Evolutionary conservation across 2,329 filamentous ascomycete species (phyloP).

Genomic region (Epichloe scottii): DNA sequence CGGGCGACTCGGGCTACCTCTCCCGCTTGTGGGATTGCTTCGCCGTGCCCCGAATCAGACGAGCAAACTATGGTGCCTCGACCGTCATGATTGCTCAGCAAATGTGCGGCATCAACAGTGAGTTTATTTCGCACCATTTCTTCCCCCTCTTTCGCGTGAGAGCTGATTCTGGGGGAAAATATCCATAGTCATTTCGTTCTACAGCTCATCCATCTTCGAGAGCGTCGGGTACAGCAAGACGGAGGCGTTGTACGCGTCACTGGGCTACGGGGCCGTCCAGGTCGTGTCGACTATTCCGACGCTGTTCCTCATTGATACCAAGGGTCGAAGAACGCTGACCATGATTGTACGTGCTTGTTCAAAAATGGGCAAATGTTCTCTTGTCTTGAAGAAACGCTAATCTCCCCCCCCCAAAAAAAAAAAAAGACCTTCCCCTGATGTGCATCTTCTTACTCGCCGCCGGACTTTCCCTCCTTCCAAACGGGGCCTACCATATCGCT

Average conservation of each 20-base stretch:
- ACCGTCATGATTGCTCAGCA: conserved; percentile 69
- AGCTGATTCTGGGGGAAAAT: neutral
- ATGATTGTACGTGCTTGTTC: conserved; percentile 11
- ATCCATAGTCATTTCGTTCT: conserved; percentile 51
- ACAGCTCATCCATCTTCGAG: conserved; percentile 46
- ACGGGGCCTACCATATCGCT: conserved; percentile 9
- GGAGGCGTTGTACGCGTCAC: conserved; percentile 32
- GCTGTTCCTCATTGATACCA: conserved; percentile 18
- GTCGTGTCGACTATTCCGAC: conserved; percentile 17
- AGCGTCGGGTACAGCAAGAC: conserved; percentile 40
- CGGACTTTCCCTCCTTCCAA: conserved; percentile 13
- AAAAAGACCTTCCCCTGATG: conserved; percentile 16
- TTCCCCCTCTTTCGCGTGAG: neutral
- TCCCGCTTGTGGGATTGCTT: conserved; percentile 40
- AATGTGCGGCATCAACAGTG: conserved; percentile 34
- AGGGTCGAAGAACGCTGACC: conserved; percentile 15
- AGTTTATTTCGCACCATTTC: neutral
- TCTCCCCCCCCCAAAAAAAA: too few relatives aligned
- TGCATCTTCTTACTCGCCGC: conserved; percentile 16
- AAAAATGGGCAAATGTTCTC: neutral
- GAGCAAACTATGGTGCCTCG: conserved; percentile 62
- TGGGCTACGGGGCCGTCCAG: conserved; percentile 38
- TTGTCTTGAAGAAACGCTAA: neutral
- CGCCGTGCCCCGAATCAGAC: conserved; percentile 52
- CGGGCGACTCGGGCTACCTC: conserved; percentile 17